A percentile compares a stretch with the other conserved stretches of the same genome.
Conservation (phyloP, 306 rosid species). For the Quercus variabilis region DNA sequence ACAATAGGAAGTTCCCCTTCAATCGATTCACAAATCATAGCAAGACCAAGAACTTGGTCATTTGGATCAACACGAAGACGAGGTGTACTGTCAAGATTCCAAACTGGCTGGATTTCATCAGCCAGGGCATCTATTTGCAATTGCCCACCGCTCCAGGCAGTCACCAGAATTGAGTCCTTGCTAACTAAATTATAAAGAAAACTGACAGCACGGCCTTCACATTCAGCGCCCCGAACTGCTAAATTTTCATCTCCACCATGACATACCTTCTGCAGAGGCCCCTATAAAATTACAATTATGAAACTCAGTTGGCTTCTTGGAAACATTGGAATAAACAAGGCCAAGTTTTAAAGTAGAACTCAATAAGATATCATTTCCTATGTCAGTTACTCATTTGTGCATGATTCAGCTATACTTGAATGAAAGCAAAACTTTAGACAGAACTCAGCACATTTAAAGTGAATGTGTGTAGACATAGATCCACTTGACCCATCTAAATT, state of each 20-base stretch:
- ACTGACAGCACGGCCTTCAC: conserved; percentile 81
- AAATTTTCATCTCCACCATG: conserved; percentile 53
- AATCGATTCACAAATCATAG: conserved; percentile 87
- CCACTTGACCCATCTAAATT: not conserved
- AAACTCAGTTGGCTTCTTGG: conserved; percentile 1
- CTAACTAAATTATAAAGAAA: conserved; percentile 71
- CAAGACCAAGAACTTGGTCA: conserved; percentile 74
- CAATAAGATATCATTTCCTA: not conserved
- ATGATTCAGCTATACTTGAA: not conserved
- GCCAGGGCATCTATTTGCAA: conserved; percentile 92
- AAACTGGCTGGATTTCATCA: conserved; percentile 92
- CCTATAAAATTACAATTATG: conserved; percentile 48
- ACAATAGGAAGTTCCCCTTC: conserved; percentile 26
- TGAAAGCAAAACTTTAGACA: not conserved
- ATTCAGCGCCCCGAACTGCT: conserved; percentile 62
- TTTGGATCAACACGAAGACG: conserved; percentile 70
- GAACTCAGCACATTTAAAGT: not conserved
- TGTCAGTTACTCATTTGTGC: not conserved
- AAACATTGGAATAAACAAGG: conserved; percentile 13
- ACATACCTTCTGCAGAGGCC: conserved; percentile 74
- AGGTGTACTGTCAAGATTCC: conserved; percentile 74
- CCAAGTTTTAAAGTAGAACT: not conserved
- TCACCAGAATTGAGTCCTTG: conserved; percentile 81
- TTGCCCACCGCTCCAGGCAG: conserved; percentile 98
- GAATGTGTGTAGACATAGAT: not conserved